phyloP scores from a whole-genome alignment of 345 rosid species.

The Lepidium sativum region DNA sequence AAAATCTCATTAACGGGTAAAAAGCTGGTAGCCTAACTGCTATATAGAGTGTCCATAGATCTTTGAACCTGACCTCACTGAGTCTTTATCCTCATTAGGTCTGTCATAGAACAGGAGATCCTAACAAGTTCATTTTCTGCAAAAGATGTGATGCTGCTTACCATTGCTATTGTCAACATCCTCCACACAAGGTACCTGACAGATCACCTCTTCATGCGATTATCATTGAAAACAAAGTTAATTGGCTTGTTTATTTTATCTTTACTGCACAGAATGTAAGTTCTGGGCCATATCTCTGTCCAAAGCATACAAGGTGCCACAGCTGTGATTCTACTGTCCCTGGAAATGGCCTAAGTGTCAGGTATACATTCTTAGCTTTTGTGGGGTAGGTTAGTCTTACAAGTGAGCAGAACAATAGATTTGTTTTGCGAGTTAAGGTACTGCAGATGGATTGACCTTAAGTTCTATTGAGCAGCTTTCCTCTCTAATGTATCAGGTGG shows the following conservation, averaged over 20 bases:
- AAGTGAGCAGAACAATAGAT: not conserved
- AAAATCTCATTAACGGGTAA: not conserved
- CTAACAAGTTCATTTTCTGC: slow-evolving; percentile 94
- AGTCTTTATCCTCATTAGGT: slow-evolving; percentile 33
- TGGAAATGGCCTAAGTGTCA: slow-evolving; percentile 97
- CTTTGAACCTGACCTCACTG: slow-evolving; percentile 4
- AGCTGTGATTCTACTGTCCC: slow-evolving; percentile 96
- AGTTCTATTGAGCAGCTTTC: not conserved
- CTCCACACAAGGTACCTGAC: slow-evolving; percentile 81
- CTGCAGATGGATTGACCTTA: not conserved
- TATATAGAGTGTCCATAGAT: not conserved
- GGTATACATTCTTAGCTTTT: slow-evolving; percentile 39
- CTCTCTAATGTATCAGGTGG: slow-evolving; percentile 54
- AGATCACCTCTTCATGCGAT: not conserved
- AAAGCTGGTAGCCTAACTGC: not conserved
- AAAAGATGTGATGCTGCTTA: slow-evolving; percentile 95
- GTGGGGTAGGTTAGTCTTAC: not conserved
- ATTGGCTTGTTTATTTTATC: slow-evolving; percentile 1
- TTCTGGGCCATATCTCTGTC: slow-evolving; percentile 96
- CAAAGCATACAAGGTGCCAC: slow-evolving; percentile 93
- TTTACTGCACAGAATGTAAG: slow-evolving; percentile 66
- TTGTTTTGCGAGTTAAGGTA: not conserved
- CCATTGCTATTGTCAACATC: slow-evolving; percentile 99
- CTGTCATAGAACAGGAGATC: slow-evolving; percentile 95
- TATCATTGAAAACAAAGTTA: not conserved